Evolutionary conservation across 163 green algal genomes (phyloP), one percentile per base, ranked within the genome.

Genomic region (Botryococcus braunii): DNA sequence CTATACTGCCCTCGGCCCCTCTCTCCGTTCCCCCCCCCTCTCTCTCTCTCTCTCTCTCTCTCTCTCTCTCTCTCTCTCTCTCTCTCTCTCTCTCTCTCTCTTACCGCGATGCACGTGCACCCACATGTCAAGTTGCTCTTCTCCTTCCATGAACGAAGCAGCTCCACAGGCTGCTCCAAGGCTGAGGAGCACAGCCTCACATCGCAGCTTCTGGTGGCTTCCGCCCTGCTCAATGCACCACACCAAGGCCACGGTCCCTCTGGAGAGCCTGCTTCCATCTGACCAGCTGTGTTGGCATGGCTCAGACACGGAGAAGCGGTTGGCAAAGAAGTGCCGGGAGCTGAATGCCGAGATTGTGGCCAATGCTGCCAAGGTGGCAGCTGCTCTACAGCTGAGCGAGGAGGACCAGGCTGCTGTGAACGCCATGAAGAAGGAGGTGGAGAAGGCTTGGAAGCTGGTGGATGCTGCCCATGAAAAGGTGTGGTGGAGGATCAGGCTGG

Each of bases 381-480:
- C 87, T 43, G 89, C 89, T 2, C 78, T 96, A 31, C 92, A 92
- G 77, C 87, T 96, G 27, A 89, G 83, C 43, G 88, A 95, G 72
- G 91, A 97, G 74, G 91, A 97, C 75, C 87, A 93, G 73, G 77
- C 68, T 32, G 94, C 88, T 29, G 95, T 96, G 66, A 65, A 71
- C 0, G 81, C 83, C 4, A 83, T 97, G 17, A 95, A 94, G 58
- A 91, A 91, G 72, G 91, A 97, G 72, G 87, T 97, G 37, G 90
- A 97, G 69, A 96, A 95, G 77, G 88, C 90, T 9, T 97, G 91
- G 91, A 90, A 89, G 74, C 86, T 94, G 80, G 88, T 96, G 56
- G 90, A 96, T 71, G 81, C 85, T 38, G 86, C 74, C 47, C 85
- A 94, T 56, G 91, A 96, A 47, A 96, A 95, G 82, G 83, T n/a